Base-by-base conservation (phyloP, 495 filamentous ascomycete genomes). In the Thozetella sp. region DNA sequence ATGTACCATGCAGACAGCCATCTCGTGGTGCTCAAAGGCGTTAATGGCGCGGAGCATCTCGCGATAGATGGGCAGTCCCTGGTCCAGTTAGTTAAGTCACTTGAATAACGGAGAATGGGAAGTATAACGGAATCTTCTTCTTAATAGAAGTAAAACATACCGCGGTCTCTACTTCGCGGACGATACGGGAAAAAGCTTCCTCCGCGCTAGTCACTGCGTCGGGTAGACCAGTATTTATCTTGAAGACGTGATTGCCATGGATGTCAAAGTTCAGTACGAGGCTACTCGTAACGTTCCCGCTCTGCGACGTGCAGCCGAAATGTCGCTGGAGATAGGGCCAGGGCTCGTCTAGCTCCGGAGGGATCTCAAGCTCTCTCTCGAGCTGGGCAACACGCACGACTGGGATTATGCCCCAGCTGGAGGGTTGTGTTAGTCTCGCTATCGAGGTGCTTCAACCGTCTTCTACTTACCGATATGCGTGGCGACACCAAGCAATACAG, bases 361-460 rank as follows among this genome's bases (percentile, higher is more conserved):
- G 76, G 26, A 81, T 67, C 23, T 69, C 59, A 12, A 81, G 43
- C 15, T 66, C 45, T 6, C 62, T 68, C 59, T 81, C 76, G 24
- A 69, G 60, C 59, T 81, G 78, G 25, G 75, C 77, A 22, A 71
- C 58, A 9, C 66, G 67, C 13, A 80, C 75, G 1, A 76, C 71
- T 2, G 77, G 78, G 22, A 79, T 72, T 17, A 66, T 74, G n/a
- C 58, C 78, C 78, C 78, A 81, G 48, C 75, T 76, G 22, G 12
- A 12, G 23, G 19, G 27, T 24, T 13, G 13, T 15, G 48, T 51
- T 34, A 43, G 51, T 37, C 30, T 43, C 9, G 26, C 51, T 27
- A 23, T n/a, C 23, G 50, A 26, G 24, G 27, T n/a, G 52, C 23
- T 22, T 13, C 22, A 24, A 25, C 22, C 22, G 30, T 17, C 3